phyloP scores from a whole-genome alignment of 768 basidiomycete genomes.

The Rhodotorula toruloides region DNA sequence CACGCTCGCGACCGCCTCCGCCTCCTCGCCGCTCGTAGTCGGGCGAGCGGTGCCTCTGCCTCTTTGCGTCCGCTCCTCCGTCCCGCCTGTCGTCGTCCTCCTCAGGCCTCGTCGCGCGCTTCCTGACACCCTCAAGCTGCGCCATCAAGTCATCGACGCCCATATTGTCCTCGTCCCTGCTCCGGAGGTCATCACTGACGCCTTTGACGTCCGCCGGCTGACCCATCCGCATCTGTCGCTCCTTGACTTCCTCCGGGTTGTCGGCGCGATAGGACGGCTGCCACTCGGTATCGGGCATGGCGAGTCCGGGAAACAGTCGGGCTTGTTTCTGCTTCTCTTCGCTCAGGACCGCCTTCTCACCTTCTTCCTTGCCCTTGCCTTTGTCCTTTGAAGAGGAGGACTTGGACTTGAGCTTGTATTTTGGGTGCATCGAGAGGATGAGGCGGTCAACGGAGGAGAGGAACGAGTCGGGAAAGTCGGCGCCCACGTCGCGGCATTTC shows the following conservation, averaged over 20 bases:
- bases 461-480: slow-evolving; percentile 80
- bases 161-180: slow-evolving; percentile 45
- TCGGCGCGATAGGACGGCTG: slow-evolving; percentile 51
- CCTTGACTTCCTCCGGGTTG: slow-evolving; percentile 40
- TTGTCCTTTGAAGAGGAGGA: slow-evolving; percentile 36
- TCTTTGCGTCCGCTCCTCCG: slow-evolving; percentile 45
- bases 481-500: slow-evolving; percentile 69
- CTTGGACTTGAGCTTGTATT: slow-evolving; percentile 61
- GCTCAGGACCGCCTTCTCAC: slow-evolving; percentile 43
- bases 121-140: slow-evolving; percentile 63
- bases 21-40: slow-evolving; percentile 46
- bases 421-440: slow-evolving; percentile 89
- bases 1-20: slow-evolving; percentile 39
- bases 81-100: slow-evolving; percentile 42
- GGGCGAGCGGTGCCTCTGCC: slow-evolving; percentile 47
- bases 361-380: slow-evolving; percentile 41
- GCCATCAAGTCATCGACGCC: slow-evolving; percentile 87
- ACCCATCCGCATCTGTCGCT: slow-evolving; percentile 20
- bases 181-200: slow-evolving; percentile 34
- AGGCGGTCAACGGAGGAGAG: slow-evolving; percentile 89
- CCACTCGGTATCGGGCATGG: slow-evolving; percentile 69
- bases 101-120: slow-evolving; percentile 51
- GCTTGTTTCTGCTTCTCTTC: slow-evolving; percentile 68
- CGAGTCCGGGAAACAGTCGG: slow-evolving; percentile 84
- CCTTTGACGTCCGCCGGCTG: slow-evolving; percentile 26